Evolutionary conservation across 2,329 filamentous ascomycete species (phyloP), one percentile per base, ranked within the genome.

Genomic region (Pezicula carpinea): DNA sequence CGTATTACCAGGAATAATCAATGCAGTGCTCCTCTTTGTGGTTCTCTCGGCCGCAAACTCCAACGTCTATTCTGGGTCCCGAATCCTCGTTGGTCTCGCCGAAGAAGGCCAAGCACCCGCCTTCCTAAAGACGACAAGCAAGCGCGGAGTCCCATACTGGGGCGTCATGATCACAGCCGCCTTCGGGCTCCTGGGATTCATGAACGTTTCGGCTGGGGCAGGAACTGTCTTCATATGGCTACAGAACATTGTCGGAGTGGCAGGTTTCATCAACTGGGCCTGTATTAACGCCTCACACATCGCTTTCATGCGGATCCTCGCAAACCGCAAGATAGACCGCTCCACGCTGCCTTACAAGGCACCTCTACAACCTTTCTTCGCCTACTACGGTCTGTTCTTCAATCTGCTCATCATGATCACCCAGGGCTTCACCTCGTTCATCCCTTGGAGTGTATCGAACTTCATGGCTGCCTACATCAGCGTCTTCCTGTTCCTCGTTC

Each of bases 31-130:
- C 8, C 72, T 92, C 18, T 88, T 86, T 0, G 87, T 86, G 3
- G 87, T 90, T 6, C 80, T 89, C 56, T 88, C 85, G 0, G 87
- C 87, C 5, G 87, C 85, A 50, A 89, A 87, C 67, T 86, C 85
- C 13, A 87, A 87, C 67, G 76, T 90, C 49, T 89, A 87, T 69
- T 85, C 83, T 35, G 82, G 80, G 49, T 83, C 79, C 48, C 81
- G 85, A 19, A 82, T 85, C 34, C 72, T 89, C 31, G 74, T 87
- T 52, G 81, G 79, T 8, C 72, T 89, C 11, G 82, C 83, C 29
- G 69, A 80, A 35, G 80, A 83, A 46, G 76, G 79, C 35, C 78
- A 82, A 49, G 83, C 83, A 0, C 84, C 84, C 1, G 62, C 62
- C 8, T 67, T 84, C 56, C 71, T 88, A 59, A 74, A 72, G 51